A percentile compares a stretch with the other conserved stretches of the same genome.
These are phyloP conservation scores for Aristolochia contorta DNA, from an alignment of 164 flowering plant genomes.

Conservation along the genomic window DNA sequence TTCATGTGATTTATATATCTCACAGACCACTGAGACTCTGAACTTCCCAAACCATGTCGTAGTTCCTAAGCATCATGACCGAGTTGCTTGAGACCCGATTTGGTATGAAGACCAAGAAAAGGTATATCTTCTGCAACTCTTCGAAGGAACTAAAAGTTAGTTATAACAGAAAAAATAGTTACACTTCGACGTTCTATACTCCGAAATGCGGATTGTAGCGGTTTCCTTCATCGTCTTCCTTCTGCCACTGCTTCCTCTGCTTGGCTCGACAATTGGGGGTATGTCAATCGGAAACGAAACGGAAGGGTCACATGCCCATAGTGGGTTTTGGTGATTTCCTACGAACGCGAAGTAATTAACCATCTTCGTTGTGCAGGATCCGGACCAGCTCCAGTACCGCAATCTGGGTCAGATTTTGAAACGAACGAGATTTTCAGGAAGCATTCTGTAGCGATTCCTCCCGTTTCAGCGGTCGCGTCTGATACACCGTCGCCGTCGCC, in stretches of 20 bases:
- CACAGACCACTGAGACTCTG: too few species aligned
- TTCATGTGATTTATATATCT: too few species aligned
- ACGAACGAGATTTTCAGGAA: not conserved
- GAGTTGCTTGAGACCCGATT: too few species aligned
- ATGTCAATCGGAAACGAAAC: not conserved
- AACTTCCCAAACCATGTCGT: not conserved
- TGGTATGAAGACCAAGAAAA: too few species aligned
- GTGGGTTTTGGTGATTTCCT: too few species aligned
- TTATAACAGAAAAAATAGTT: not conserved
- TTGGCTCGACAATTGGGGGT: not conserved
- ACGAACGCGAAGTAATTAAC: too few species aligned
- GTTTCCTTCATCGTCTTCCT: not conserved
- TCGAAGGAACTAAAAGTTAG: not conserved
- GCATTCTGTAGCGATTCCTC: too few species aligned
- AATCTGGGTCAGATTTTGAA: not conserved
- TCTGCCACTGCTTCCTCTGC: not conserved
- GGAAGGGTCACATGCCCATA: too few species aligned
- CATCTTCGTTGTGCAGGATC: not conserved
- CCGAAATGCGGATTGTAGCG: not conserved
- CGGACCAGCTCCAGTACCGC: not conserved
- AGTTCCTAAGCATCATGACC: not conserved
- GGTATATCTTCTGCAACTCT: too few species aligned
- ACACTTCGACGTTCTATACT: not conserved
- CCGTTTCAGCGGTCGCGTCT: not conserved
- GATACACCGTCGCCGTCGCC: not conserved